Percentiles rank a stretch among this genome's conserved stretches.
phyloP scores from a whole-genome alignment of 345 rosid species.

The Reutealis trisperma region DNA sequence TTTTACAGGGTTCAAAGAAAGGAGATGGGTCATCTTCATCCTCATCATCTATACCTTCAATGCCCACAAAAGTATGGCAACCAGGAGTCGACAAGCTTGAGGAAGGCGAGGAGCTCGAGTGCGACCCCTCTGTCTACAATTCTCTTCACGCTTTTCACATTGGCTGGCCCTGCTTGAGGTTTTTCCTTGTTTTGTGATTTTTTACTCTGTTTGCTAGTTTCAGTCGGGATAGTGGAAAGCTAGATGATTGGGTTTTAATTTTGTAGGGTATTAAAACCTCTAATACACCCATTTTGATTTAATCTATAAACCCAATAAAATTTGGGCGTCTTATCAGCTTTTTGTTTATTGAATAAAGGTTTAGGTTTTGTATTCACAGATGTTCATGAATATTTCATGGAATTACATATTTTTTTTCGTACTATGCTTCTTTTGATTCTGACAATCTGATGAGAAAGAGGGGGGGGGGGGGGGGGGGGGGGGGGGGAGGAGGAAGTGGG shows the following conservation, averaged over 20 bases:
- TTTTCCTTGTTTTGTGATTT: not conserved
- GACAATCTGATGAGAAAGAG: not conserved
- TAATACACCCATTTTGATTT: not conserved
- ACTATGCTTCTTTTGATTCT: not conserved
- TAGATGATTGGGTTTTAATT: not conserved
- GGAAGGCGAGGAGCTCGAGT: conserved; percentile 97
- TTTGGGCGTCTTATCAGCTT: too few species aligned
- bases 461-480: too few species aligned
- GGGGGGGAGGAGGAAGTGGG: too few species aligned
- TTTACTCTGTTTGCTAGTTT: too few species aligned
- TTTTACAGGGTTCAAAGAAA: conserved; percentile 46
- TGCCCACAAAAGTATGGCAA: conserved; percentile 88
- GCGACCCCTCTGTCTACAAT: conserved; percentile 87
- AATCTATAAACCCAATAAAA: too few species aligned
- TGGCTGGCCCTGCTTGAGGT: conserved; percentile 99
- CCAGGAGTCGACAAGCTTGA: conserved; percentile 95
- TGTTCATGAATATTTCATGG: not conserved
- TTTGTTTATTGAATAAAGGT: not conserved
- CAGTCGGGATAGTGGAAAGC: not conserved
- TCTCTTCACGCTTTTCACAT: conserved; percentile 87
- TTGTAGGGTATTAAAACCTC: not conserved
- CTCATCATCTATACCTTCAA: conserved; percentile 44
- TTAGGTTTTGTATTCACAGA: not conserved
- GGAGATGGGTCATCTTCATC: conserved; percentile 65
- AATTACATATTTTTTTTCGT: too few species aligned